These are phyloP conservation scores for Microdochium bolleyi DNA, from an alignment of 2,329 filamentous ascomycete genomes.

Conservation along the genomic window DNA sequence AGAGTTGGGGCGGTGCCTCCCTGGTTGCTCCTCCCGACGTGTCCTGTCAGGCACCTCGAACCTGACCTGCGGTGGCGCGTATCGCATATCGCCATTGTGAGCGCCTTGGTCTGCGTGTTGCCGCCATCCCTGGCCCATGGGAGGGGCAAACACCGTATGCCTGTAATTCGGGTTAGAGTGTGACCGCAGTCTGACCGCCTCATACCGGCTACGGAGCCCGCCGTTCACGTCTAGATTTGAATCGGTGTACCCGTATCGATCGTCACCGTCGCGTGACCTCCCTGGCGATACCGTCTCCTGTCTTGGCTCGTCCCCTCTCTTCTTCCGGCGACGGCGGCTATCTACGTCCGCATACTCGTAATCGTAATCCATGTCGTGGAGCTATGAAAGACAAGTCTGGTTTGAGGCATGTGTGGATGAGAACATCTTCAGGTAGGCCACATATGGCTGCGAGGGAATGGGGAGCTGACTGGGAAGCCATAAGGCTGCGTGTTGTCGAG, in stretches of 20 bases:
- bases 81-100: neutral
- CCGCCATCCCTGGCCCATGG: neutral
- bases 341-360: too few relatives aligned
- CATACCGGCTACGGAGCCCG: neutral
- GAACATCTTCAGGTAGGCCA: too few relatives aligned
- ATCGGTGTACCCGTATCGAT: too few relatives aligned
- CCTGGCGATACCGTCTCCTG: too few relatives aligned
- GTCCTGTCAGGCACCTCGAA: neutral
- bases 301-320: too few relatives aligned
- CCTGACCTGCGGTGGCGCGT: neutral
- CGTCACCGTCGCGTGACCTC: too few relatives aligned
- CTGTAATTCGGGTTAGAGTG: neutral
- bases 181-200: neutral
- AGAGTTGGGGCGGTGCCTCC: neutral
- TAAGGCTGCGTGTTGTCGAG: neutral
- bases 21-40: neutral
- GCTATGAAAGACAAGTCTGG: too few relatives aligned
- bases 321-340: too few relatives aligned
- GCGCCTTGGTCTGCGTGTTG: neutral
- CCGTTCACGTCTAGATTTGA: neutral
- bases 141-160: neutral
- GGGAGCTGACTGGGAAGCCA: neutral
- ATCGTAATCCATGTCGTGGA: too few relatives aligned
- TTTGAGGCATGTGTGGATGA: too few relatives aligned
- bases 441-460: neutral